Base-by-base conservation (phyloP, 495 filamentous ascomycete species). In the Aspergillus leporis region DNA sequence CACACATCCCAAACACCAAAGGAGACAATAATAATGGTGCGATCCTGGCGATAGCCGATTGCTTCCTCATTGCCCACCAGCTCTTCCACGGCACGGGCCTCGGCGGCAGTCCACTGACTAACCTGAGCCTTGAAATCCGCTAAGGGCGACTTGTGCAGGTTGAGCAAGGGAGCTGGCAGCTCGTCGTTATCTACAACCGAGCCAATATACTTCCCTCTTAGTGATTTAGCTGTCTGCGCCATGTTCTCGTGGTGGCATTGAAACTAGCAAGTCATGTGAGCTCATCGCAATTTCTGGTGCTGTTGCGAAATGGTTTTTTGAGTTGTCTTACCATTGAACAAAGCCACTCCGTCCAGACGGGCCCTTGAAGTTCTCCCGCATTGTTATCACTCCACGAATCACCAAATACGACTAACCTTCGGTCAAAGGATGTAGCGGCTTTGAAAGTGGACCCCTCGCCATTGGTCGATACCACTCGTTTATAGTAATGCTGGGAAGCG, bases 1-100 rank as follows among this genome's bases (percentile, higher is more conserved):
- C 79, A 84, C 40, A 83, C 53, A 60, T 82, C 81, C 72, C 78
- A 83, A 22, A 82, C 63, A 5, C 78, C 75, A 58, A 82, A 84
- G 28, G 76, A 78, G 5, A 82, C 62, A 9, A 71, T 70, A 41
- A 81, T 70, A 21, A 75, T 67, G 19, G 74, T 75, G 21, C 63
- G 60, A 19, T 79, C 66, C 48, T 70, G 62, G 16, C 69, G 70
- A 18, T 47, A 58, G 43, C 53, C 52, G 38, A 70, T 51, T 9
- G 61, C 51, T n/a, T 69, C 66, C 18, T 55, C 65, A 14, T 61
- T 61, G 30, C 46, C 32, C 16, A 62, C 56, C 21, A 77, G 46
- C 0, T 58, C 61, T 16, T 64, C 34, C 34, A 68, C 21, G 7
- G 58, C 55, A 14, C 55, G 51, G 36, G 58, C 51, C 70, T 79